Percentiles rank a stretch among this genome's conserved stretches.
phyloP scores from a whole-genome alignment of 495 filamentous ascomycete genomes.

The Talaromyces borbonicus region DNA sequence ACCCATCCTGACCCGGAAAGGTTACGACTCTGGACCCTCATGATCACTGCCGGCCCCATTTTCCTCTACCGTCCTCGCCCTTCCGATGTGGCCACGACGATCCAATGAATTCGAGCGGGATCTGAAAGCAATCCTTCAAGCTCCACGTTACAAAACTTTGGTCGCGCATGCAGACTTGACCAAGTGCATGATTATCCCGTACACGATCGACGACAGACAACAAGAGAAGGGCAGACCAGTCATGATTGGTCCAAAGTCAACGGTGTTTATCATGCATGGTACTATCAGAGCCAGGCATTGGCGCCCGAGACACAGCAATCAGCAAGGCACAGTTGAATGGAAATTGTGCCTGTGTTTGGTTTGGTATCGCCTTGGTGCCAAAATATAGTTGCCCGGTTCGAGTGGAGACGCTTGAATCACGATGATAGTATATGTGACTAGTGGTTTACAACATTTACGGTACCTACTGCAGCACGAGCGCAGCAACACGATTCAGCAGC shows the following conservation, averaged over 20 bases:
- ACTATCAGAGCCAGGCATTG: too few species aligned
- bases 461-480: neutral
- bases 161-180: neutral
- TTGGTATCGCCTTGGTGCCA: slow-evolving; percentile 13
- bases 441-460: neutral
- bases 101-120: neutral
- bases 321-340: too few species aligned
- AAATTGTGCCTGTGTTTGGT: slow-evolving; percentile 25
- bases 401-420: neutral
- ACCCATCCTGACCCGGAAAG: neutral
- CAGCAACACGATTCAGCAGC: too few species aligned
- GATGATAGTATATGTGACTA: neutral
- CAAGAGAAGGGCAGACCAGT: too few species aligned
- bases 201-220: too few species aligned
- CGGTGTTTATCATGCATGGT: neutral
- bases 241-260: neutral
- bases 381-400: neutral
- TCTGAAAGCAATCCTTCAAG: slow-evolving; percentile 1
- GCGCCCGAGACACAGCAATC: too few species aligned
- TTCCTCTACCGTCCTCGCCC: neutral
- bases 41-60: neutral
- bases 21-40: neutral
- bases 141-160: neutral
- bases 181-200: too few species aligned
- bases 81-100: slow-evolving; percentile 1